These are phyloP conservation scores for Magnusiomyces fungicola DNA, from an alignment of 1,139 yeast species.

Conservation along the genomic window DNA sequence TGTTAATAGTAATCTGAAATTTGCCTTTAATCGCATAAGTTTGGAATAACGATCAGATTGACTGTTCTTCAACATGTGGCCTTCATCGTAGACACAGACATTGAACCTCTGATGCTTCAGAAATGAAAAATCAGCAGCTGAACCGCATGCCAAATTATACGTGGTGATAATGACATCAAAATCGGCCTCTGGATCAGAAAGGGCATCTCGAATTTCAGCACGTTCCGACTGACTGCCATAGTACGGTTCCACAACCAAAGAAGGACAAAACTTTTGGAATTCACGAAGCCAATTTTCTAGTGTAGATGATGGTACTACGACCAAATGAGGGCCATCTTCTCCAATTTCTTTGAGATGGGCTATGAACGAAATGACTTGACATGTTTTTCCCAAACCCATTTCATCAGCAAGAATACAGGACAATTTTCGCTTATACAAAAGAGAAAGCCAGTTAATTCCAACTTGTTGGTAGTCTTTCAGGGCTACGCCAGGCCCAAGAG, in stretches of 20 bases:
- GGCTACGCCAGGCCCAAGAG: conserved; percentile 54
- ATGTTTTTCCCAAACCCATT: conserved; percentile 95
- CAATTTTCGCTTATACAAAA: conserved; percentile 66
- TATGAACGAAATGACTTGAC: conserved; percentile 91
- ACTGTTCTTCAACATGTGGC: conserved; percentile 91
- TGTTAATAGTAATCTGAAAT: conserved; percentile 75
- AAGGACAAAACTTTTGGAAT: conserved; percentile 81
- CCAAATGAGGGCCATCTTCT: conserved; percentile 56
- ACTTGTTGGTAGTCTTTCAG: conserved; percentile 89
- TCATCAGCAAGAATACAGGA: conserved; percentile 97
- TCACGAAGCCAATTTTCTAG: conserved; percentile 97
- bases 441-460: conserved; percentile 87
- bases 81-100: conserved; percentile 92
- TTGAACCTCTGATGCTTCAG: conserved; percentile 69
- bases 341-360: conserved; percentile 69
- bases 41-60: conserved; percentile 79
- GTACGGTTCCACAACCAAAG: conserved; percentile 75
- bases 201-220: conserved; percentile 61
- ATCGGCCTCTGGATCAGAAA: conserved; percentile 41
- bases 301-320: conserved; percentile 94
- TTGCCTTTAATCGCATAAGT: conserved; percentile 73
- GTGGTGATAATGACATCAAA: conserved; percentile 93
- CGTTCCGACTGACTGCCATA: conserved; percentile 86
- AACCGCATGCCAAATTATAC: conserved; percentile 83
- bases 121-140: conserved; percentile 73